phyloP scores from a whole-genome alignment of 2,329 filamentous ascomycete species.

The Aspergillus sp. region DNA sequence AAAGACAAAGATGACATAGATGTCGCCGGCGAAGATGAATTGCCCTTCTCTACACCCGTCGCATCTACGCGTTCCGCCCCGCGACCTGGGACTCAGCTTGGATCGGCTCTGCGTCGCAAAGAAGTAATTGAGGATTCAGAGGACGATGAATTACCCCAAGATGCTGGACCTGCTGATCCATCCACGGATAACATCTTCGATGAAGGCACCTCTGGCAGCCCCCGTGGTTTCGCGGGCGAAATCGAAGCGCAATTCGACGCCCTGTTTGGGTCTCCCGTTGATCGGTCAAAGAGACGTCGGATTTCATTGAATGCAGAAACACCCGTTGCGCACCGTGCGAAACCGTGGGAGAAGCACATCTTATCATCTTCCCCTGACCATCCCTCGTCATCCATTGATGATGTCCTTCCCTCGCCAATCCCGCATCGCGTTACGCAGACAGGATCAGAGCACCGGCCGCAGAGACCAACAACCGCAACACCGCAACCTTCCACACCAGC shows the following conservation, averaged over 20 bases:
- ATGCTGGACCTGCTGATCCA: not conserved
- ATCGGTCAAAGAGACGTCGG: constrained; percentile 29
- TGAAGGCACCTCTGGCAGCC: constrained; percentile 13
- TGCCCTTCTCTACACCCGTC: constrained; percentile 9
- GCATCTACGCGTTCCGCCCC: constrained; percentile 1
- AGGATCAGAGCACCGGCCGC: constrained; percentile 4
- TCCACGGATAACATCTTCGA: not conserved
- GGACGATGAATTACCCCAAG: constrained; percentile 8
- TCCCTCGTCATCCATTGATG: constrained; percentile 1
- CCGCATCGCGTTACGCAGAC: constrained; percentile 6
- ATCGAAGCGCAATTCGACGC: constrained; percentile 24
- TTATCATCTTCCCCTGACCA: constrained; percentile 14
- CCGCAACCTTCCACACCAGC: constrained; percentile 9
- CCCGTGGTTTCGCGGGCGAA: constrained; percentile 4
- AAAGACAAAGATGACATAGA: constrained; percentile 15
- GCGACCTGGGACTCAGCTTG: constrained; percentile 1
- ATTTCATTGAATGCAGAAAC: constrained; percentile 12
- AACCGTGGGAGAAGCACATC: constrained; percentile 11
- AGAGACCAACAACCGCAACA: constrained; percentile 3
- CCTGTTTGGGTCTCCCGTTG: constrained; percentile 22
- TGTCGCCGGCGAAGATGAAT: constrained; percentile 6
- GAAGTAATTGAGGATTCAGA: constrained; percentile 25
- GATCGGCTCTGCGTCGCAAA: constrained; percentile 7
- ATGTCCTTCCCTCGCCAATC: constrained; percentile 4
- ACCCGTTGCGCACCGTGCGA: constrained; percentile 2